Percentiles rank a stretch among this genome's conserved stretches.
Evolutionary conservation across 495 filamentous ascomycete species (phyloP).

Genomic region (Trichoderma asperelloides): DNA sequence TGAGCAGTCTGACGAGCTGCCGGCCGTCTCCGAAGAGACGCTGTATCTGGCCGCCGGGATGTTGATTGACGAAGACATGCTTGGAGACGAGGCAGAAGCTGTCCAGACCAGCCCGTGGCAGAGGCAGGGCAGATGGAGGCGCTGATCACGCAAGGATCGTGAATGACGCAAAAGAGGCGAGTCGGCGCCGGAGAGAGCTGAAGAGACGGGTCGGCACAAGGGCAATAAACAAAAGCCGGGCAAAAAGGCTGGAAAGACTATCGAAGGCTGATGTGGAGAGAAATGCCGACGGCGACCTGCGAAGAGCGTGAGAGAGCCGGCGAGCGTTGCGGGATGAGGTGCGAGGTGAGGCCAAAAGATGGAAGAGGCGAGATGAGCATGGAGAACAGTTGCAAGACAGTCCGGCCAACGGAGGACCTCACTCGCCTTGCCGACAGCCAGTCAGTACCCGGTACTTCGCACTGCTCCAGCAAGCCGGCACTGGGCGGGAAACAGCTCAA

Average conservation of each 20-base stretch:
- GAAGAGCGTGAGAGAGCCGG: background rate
- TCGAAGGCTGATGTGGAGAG: background rate
- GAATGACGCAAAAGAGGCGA: background rate
- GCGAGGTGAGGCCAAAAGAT: background rate
- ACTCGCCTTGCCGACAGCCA: background rate
- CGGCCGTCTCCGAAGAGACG: slow-evolving; percentile 28
- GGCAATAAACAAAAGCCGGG: background rate
- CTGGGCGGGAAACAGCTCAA: too few species aligned
- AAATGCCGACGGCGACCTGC: background rate
- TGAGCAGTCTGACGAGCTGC: slow-evolving; percentile 41
- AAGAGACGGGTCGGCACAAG: background rate
- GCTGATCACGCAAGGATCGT: background rate
- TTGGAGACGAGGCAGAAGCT: background rate
- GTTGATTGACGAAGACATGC: slow-evolving; percentile 45
- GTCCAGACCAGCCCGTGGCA: background rate
- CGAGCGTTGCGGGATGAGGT: background rate
- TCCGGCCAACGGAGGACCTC: background rate
- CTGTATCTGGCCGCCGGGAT: slow-evolving; percentile 33
- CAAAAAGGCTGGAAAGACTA: background rate
- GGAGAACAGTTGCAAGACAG: background rate
- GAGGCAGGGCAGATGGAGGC: background rate
- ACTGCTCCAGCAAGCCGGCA: too few species aligned
- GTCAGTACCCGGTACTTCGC: background rate
- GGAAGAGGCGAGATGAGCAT: slow-evolving; percentile 3
- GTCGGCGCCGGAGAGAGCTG: background rate